phyloP scores from a whole-genome alignment of 257 asterid species.

The Przewalskia tangutica region DNA sequence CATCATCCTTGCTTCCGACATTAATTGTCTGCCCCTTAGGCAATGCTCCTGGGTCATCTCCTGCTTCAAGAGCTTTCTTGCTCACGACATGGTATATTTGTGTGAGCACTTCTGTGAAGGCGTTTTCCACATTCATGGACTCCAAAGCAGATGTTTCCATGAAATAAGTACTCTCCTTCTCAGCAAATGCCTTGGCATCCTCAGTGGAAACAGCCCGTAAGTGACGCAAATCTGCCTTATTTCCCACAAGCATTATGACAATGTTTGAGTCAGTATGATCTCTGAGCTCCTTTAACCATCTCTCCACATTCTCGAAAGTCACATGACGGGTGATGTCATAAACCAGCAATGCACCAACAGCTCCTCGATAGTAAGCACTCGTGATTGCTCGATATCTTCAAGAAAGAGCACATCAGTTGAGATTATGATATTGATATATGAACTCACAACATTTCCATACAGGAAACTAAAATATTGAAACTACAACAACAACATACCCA shows the following conservation, averaged over 20 bases:
- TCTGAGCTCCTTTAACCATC: constrained; percentile 66
- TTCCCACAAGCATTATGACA: constrained; percentile 65
- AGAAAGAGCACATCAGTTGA: not conserved
- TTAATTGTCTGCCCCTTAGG: constrained; percentile 57
- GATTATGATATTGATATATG: not conserved
- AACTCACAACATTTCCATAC: not conserved
- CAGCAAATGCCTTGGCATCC: constrained; percentile 54
- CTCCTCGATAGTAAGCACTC: constrained; percentile 72
- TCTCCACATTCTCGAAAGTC: constrained; percentile 63
- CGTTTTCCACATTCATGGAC: constrained; percentile 61
- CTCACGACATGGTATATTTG: constrained; percentile 47
- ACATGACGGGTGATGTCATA: constrained; percentile 68
- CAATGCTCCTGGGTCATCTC: constrained; percentile 37
- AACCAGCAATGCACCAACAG: constrained; percentile 63
- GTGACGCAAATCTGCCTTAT: constrained; percentile 66
- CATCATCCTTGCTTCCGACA: constrained; percentile 51
- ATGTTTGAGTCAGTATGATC: constrained; percentile 63
- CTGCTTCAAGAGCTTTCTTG: constrained; percentile 54
- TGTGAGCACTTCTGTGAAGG: constrained; percentile 63
- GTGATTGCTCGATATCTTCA: constrained; percentile 70
- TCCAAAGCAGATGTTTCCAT: constrained; percentile 76
- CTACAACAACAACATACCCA: no score
- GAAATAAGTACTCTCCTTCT: constrained; percentile 44
- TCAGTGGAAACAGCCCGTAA: constrained; percentile 58
- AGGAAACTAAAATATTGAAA: not conserved